Evolutionary conservation across 495 filamentous ascomycete species (phyloP), one percentile per base, ranked within the genome.

Genomic region (Penicillium ochrochloron): DNA sequence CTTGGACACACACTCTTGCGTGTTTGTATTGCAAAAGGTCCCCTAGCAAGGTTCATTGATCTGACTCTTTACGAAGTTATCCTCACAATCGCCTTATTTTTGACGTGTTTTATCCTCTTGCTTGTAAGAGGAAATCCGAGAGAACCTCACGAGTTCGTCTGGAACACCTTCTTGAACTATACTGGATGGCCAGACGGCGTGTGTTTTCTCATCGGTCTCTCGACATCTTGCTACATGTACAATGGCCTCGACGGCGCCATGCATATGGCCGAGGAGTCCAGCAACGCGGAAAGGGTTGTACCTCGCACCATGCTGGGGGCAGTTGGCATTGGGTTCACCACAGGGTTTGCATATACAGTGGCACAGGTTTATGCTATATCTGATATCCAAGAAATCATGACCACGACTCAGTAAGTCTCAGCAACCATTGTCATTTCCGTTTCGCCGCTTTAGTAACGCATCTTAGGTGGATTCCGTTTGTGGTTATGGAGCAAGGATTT

Each of bases 111-210:
- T 7, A 1, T 46, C n/a, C 9, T 10, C 5, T 5, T 46, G 5
- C 42, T 46, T 46, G 17, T 10, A 7, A n/a, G n/a, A 21, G 5
- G n/a, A 1, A n/a, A 46, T 17, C 42, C 39, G 39, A 42, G n/a
- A 5, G 14, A 42, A n/a, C n/a, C 39, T 2, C 12, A n/a, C 19
- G 23, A 25, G 25, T 85, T 82, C 63, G 84, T 84, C 2, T 87
- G 85, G 64, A 73, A 78, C 9, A 68, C 76, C 2, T 88, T 85
- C 70, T 75, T 80, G 42, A 88, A 88, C 68, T 73, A 82, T 66
- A 86, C 84, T 5, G 84, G 84, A n/a, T 88, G 85, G 85, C 72
- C 78, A 34, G 80, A 85, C 64, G 85, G 85, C 14, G 80, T 86
- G 31, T 82, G 83, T 2, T 88, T 85, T 84, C 79, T 88, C 27